Evolutionary conservation across 768 basidiomycete genomes (phyloP), one percentile per base, ranked within the genome.

Genomic region (Chalciporus chontae): DNA sequence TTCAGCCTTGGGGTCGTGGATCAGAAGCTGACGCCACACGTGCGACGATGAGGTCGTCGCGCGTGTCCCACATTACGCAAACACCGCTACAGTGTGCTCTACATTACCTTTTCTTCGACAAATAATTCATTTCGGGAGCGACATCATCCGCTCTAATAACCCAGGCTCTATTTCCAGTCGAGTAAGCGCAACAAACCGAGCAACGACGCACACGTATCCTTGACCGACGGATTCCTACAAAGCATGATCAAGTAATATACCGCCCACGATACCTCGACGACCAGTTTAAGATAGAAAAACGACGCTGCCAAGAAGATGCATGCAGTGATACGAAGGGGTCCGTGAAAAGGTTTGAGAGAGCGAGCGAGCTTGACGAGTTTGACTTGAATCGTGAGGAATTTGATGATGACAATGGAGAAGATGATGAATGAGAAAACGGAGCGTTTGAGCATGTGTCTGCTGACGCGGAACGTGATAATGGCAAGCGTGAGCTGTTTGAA

Each of bases 371-470:
- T 66, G 53, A 66, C 54, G 26, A 65, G 64, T 32, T 62, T 66
- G 51, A 66, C 54, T 6, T 66, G 64, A 45, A 65, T 48, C 43
- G 60, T 51, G 17, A 67, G 50, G 37, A 67, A 10, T 49, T 67
- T 67, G 60, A 65, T 48, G 53, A 58, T 53, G 52, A 65, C 52
- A 60, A 65, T 62, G 43, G 65, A 47, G 31, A 67, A 64, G 53
- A 65, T 60, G 56, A 65, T 51, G 44, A 64, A 62, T 32, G 60
- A 54, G 38, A 64, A 47, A 32, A 66, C 53, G 45, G 64, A 66
- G 47, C 60, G 65, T 49, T 58, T 67, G 46, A 65, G 45, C 56
- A 66, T 61, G 43, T 61, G 56, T 46, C 50, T 51, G 50, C 65
- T 50, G 40, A 62, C n/a, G n/a, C 58, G 65, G 31, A 67, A 62